Conservation (phyloP, 306 rosid genomes). For the Casuarina cunninghamiana region DNA sequence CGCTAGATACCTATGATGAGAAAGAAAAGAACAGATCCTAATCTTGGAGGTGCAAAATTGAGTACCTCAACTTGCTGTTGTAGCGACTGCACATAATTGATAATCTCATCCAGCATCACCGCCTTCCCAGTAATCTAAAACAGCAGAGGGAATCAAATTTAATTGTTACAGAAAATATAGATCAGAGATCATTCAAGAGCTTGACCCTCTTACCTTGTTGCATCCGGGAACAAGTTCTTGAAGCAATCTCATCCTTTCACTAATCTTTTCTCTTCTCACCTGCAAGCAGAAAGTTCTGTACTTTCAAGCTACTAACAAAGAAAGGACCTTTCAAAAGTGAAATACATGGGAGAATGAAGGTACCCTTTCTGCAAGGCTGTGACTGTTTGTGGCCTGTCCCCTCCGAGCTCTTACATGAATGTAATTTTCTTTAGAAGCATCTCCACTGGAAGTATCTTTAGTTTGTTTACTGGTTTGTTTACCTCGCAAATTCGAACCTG, state of each 20-base stretch:
- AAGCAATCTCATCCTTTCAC: constrained; percentile 96
- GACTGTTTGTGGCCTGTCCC: constrained; percentile 99
- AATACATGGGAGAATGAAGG: constrained; percentile 16
- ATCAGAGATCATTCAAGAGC: constrained; percentile 23
- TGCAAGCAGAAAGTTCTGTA: constrained; percentile 32
- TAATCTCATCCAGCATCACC: constrained; percentile 99
- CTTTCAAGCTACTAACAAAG: not conserved
- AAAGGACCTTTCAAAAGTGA: constrained; percentile 9
- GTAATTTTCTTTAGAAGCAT: constrained; percentile 73
- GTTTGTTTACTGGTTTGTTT: constrained; percentile 66
- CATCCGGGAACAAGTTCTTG: constrained; percentile 99
- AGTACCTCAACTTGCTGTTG: constrained; percentile 99
- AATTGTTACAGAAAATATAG: constrained; percentile 13
- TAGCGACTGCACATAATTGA: constrained; percentile 94
- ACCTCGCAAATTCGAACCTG: constrained; percentile 49
- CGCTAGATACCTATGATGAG: not conserved
- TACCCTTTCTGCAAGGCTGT: constrained; percentile 99
- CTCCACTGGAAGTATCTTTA: constrained; percentile 78
- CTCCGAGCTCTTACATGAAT: constrained; percentile 98
- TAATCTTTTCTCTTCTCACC: constrained; percentile 99
- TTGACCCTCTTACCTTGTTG: constrained; percentile 66
- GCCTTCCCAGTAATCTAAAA: constrained; percentile 95
- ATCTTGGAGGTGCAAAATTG: constrained; percentile 10
- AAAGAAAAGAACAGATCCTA: not conserved
- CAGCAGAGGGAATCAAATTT: constrained; percentile 26